Evolutionary conservation across 768 basidiomycete species (phyloP).

Genomic region (Cyclocybe cylindracea): DNA sequence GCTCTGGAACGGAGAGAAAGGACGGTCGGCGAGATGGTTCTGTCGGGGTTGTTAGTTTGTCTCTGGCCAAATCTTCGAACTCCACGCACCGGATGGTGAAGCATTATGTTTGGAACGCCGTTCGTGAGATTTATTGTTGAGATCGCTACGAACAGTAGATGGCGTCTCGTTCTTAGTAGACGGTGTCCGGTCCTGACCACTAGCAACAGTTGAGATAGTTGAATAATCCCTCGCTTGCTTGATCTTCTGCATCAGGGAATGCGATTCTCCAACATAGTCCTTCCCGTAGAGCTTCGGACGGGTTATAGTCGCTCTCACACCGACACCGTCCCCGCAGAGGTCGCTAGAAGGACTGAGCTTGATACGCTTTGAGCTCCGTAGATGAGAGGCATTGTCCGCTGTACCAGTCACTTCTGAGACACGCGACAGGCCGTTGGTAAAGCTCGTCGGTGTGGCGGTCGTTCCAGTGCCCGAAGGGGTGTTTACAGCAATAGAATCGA

Average conservation of each 20-base stretch:
- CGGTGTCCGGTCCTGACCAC: slow-evolving; percentile 34
- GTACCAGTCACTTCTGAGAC: slow-evolving; percentile 45
- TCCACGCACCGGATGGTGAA: slow-evolving; percentile 4
- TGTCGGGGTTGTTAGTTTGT: slow-evolving; percentile 10
- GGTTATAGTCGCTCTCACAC: slow-evolving; percentile 44
- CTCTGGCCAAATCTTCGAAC: neutral
- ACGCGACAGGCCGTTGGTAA: slow-evolving; percentile 44
- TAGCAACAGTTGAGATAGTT: slow-evolving; percentile 65
- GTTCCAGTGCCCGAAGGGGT: slow-evolving; percentile 61
- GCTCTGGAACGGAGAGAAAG: slow-evolving; percentile 33
- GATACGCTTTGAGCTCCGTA: slow-evolving; percentile 79
- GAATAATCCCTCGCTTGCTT: slow-evolving; percentile 78
- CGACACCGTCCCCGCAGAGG: slow-evolving; percentile 53
- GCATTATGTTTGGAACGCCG: slow-evolving; percentile 6
- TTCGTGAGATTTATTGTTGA: slow-evolving; percentile 8
- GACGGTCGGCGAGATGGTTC: slow-evolving; percentile 32
- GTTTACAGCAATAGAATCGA: slow-evolving; percentile 90
- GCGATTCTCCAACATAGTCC: slow-evolving; percentile 80
- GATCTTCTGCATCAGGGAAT: slow-evolving; percentile 77
- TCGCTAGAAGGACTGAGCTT: slow-evolving; percentile 73
- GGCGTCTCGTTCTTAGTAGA: slow-evolving; percentile 24
- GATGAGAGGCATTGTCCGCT: slow-evolving; percentile 45
- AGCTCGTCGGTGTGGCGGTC: slow-evolving; percentile 47
- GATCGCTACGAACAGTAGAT: slow-evolving; percentile 10
- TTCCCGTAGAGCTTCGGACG: slow-evolving; percentile 50